Conservation (phyloP, 306 rosid species). For the Pachyrhizus erosus region DNA sequence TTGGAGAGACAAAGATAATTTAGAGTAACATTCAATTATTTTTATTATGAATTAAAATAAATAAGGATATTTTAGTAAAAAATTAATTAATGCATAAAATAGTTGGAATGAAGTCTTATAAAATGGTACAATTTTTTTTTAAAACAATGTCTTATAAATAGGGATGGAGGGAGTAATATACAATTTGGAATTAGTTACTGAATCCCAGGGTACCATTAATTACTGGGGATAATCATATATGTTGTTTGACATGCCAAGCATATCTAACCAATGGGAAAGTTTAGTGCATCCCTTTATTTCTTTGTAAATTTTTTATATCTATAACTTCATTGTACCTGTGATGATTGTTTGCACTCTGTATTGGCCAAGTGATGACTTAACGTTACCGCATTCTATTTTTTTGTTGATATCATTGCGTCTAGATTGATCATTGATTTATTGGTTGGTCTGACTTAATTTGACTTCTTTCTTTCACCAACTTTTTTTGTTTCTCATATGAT, state of each 20-base stretch:
- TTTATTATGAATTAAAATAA: too few relatives aligned
- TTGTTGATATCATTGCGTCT: not conserved
- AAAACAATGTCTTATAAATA: too few relatives aligned
- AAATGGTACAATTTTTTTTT: too few relatives aligned
- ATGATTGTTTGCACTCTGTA: conserved; percentile 14
- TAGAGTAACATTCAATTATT: too few relatives aligned
- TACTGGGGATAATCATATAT: not conserved
- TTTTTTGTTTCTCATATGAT: not conserved
- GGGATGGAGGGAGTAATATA: too few relatives aligned
- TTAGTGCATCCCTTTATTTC: not conserved
- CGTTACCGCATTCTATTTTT: not conserved
- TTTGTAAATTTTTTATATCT: conserved; percentile 16
- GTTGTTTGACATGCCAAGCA: conserved; percentile 26
- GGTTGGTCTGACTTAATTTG: conserved; percentile 25
- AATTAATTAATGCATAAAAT: too few relatives aligned
- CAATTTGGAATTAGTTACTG: not conserved
- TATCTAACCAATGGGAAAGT: conserved; percentile 4
- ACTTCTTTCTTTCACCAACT: not conserved
- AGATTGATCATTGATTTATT: conserved; percentile 21
- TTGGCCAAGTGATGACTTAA: not conserved
- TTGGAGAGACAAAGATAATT: too few relatives aligned
- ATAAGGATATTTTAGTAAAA: too few relatives aligned
- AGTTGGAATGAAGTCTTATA: too few relatives aligned
- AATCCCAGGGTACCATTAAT: conserved; percentile 18
- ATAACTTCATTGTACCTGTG: conserved; percentile 17